phyloP scores from a whole-genome alignment of 352 stramenopile species.

The Pythium scleroteichum region DNA sequence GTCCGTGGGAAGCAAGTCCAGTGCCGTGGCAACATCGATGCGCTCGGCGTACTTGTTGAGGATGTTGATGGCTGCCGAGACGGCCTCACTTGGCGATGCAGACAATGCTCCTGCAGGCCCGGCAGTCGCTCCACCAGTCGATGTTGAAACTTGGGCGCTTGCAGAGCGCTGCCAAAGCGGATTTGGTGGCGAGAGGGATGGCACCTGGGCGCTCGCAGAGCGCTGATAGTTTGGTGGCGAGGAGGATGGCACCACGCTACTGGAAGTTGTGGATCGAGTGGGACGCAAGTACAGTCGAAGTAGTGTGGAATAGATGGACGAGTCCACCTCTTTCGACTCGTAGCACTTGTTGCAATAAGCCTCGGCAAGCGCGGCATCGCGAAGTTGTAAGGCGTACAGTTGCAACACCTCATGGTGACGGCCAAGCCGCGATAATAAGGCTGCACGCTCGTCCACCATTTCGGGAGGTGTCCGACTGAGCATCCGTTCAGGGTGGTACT shows the following conservation, averaged over 20 bases:
- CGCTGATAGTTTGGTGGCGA: conserved; percentile 35
- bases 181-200: conserved; percentile 24
- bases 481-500: conserved; percentile 81
- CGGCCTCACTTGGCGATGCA: conserved; percentile 49
- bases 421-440: conserved; percentile 69
- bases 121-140: neutral
- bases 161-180: conserved; percentile 35
- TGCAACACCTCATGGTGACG: conserved; percentile 81
- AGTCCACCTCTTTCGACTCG: conserved; percentile 67
- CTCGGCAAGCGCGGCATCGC: conserved; percentile 71
- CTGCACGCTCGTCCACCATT: conserved; percentile 82
- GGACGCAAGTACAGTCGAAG: conserved; percentile 75
- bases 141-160: conserved; percentile 20
- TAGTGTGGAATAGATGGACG: conserved; percentile 82
- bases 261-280: conserved; percentile 23
- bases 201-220: conserved; percentile 19
- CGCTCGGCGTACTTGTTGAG: conserved; percentile 83
- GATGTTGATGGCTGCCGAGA: conserved; percentile 68
- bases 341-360: conserved; percentile 84
- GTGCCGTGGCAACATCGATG: conserved; percentile 75
- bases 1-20: conserved; percentile 70
- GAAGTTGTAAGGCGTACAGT: conserved; percentile 75
- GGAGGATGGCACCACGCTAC: conserved; percentile 19
- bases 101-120: conserved; percentile 10
- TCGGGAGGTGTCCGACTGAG: conserved; percentile 68